Conservation (phyloP, 2,329 filamentous ascomycete species). For the Phoma sp. region DNA sequence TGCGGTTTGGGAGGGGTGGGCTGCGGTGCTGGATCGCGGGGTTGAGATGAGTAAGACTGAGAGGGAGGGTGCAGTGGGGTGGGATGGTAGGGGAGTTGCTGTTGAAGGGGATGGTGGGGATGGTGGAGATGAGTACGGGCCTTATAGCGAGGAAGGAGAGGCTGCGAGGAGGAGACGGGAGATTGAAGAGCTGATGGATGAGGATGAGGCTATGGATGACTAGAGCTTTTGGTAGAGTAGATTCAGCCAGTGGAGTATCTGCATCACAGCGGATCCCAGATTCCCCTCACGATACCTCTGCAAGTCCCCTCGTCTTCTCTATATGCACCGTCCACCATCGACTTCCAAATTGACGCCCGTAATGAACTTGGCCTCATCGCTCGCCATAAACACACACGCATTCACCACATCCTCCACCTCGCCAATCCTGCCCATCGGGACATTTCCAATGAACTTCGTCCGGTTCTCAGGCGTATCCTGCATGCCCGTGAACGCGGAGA, state of each 20-base stretch:
- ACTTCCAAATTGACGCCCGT: constrained; percentile 59
- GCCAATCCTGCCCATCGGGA: constrained; percentile 66
- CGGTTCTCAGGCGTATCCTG: constrained; percentile 65
- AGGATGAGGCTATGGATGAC: constrained; percentile 20
- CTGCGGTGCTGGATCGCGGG: constrained; percentile 21
- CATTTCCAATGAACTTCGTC: constrained; percentile 60
- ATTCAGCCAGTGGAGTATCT: too few species aligned
- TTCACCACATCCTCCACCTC: constrained; percentile 66
- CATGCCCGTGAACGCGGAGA: constrained; percentile 64
- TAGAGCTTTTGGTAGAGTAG: background rate
- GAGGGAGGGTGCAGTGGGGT: constrained; percentile 16
- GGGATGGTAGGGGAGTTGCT: background rate
- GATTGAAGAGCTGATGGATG: constrained; percentile 28
- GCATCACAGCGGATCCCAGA: too few species aligned
- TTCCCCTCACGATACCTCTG: background rate
- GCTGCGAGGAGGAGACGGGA: constrained; percentile 20
- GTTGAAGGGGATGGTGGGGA: constrained; percentile 8
- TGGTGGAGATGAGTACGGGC: constrained; percentile 13
- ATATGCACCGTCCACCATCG: constrained; percentile 49
- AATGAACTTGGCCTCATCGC: constrained; percentile 65
- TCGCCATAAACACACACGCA: constrained; percentile 63
- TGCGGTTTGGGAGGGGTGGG: constrained; percentile 45
- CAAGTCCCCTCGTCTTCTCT: background rate
- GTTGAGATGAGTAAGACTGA: constrained; percentile 30
- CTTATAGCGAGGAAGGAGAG: constrained; percentile 9